Percentiles rank a stretch among this genome's conserved stretches.
Evolutionary conservation across 2,329 filamentous ascomycete genomes (phyloP).

Genomic region (Thelonectria olida): DNA sequence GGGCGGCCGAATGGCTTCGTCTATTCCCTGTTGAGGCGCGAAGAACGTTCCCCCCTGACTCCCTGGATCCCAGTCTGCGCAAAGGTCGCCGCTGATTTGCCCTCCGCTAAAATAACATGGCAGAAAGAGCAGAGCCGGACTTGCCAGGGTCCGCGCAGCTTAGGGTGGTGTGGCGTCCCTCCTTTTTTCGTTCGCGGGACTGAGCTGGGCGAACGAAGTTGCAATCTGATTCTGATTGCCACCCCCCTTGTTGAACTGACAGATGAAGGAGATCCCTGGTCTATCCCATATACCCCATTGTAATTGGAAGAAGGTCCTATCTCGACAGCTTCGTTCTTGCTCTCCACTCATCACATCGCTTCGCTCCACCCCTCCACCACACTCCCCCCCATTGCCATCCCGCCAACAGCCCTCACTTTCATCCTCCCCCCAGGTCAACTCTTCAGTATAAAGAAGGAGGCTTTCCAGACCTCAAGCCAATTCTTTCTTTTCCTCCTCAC

Average conservation of each 20-base stretch:
- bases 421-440: constrained; percentile 29
- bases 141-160: constrained; percentile 14
- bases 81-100: constrained; percentile 27
- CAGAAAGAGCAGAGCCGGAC: constrained; percentile 6
- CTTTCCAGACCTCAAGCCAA: constrained; percentile 46
- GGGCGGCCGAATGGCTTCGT: constrained; percentile 7
- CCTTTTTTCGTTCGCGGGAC: constrained; percentile 8
- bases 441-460: constrained; percentile 59
- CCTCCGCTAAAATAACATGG: constrained; percentile 27
- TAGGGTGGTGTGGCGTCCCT: constrained; percentile 26
- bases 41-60: constrained; percentile 2
- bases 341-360: constrained; percentile 25
- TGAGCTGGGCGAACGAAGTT: not conserved
- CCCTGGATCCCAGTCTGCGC: constrained; percentile 15
- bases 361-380: constrained; percentile 16
- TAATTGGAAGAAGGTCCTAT: constrained; percentile 18
- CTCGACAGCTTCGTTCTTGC: constrained; percentile 13
- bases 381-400: constrained; percentile 25
- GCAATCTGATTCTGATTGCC: not conserved
- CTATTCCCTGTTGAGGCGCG: not conserved
- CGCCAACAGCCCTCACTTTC: constrained; percentile 30
- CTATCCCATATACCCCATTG: not conserved
- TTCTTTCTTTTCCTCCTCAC: constrained; percentile 55
- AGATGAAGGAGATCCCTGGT: not conserved
- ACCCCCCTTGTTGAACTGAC: not conserved